Conservation (phyloP, 768 basidiomycete species). For the Boletus speciosus region DNA sequence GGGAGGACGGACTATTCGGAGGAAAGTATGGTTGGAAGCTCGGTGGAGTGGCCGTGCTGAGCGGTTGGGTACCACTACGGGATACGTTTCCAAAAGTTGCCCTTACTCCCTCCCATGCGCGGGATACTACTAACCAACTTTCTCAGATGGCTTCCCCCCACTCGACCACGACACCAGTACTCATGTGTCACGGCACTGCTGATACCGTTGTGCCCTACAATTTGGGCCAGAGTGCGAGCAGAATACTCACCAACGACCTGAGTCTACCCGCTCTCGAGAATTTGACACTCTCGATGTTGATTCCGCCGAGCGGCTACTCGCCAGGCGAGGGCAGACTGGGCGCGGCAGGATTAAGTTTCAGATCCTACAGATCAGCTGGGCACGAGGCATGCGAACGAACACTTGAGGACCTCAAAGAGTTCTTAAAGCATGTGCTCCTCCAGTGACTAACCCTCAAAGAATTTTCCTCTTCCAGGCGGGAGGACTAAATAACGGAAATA, state of each 20-base stretch:
- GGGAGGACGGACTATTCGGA: constrained; percentile 25
- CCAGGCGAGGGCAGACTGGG: constrained; percentile 19
- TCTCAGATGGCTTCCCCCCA: constrained; percentile 58
- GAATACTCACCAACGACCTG: constrained; percentile 52
- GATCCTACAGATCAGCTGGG: constrained; percentile 60
- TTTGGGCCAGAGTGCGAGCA: constrained; percentile 52
- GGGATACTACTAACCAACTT: constrained; percentile 3
- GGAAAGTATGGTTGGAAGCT: constrained; percentile 51
- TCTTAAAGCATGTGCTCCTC: constrained; percentile 62
- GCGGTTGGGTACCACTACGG: constrained; percentile 74
- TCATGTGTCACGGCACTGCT: constrained; percentile 80
- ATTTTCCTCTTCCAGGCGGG: neutral
- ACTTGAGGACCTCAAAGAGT: constrained; percentile 64
- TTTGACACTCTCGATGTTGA: constrained; percentile 33
- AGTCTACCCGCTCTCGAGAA: constrained; percentile 43
- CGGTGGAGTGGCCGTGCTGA: constrained; percentile 69
- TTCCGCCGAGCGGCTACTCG: constrained; percentile 20
- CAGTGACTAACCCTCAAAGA: constrained; percentile 5
- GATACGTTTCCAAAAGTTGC: constrained; percentile 63
- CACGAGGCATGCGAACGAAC: constrained; percentile 67
- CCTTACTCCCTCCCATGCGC: neutral
- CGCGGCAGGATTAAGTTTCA: constrained; percentile 56
- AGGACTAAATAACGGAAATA: neutral
- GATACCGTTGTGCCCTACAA: constrained; percentile 70
- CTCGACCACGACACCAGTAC: constrained; percentile 65